Evolutionary conservation across 139 green algal species (phyloP).

Genomic region (Chlorella sp.): DNA sequence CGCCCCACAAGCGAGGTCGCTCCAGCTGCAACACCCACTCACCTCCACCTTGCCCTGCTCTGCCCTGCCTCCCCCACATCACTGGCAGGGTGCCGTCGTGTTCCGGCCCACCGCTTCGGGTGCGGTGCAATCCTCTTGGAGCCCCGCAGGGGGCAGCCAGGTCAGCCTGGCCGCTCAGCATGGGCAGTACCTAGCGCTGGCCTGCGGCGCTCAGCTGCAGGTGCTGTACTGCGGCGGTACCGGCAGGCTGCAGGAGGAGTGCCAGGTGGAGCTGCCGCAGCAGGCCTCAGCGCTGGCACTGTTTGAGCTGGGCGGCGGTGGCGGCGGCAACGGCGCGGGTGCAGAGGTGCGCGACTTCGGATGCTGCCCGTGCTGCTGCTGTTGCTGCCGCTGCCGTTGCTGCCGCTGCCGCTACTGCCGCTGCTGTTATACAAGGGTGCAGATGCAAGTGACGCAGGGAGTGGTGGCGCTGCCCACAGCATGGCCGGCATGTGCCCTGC

Average conservation of each 20-base stretch:
- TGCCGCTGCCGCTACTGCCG: neutral
- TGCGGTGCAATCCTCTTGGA: neutral
- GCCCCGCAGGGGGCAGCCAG: neutral
- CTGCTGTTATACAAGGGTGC: neutral
- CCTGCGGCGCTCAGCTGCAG: neutral
- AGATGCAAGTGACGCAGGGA: neutral
- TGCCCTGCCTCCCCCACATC: neutral
- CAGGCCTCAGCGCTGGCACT: slow-evolving; percentile 25
- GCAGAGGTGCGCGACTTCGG: neutral
- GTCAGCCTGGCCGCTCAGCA: neutral
- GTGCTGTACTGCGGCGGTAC: slow-evolving; percentile 15
- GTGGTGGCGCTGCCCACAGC: neutral
- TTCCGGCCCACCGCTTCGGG: neutral
- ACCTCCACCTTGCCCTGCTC: neutral
- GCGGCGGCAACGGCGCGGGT: neutral
- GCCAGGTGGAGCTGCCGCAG: slow-evolving; percentile 5
- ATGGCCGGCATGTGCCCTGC: no score
- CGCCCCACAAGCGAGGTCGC: no score
- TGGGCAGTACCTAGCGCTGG: slow-evolving; percentile 11
- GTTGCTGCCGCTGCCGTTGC: no score
- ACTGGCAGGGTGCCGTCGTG: neutral
- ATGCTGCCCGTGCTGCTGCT: neutral
- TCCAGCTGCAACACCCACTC: neutral
- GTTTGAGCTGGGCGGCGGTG: neutral
- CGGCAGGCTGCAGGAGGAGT: slow-evolving; percentile 22